Evolutionary conservation across 805 yeast species (phyloP).

Genomic region (Pichia californica): DNA sequence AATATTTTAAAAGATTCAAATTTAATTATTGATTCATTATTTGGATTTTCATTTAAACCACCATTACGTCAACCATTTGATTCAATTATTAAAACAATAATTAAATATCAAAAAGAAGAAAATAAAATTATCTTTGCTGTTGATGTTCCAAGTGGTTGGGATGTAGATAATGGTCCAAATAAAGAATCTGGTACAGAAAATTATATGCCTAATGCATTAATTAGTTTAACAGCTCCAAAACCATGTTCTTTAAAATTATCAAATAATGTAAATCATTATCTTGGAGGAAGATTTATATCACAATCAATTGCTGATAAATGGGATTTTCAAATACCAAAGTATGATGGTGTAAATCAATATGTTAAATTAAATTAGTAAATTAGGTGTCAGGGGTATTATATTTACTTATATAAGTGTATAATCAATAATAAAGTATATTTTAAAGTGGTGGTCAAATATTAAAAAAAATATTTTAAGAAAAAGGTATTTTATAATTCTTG

Average conservation of each 20-base stretch:
- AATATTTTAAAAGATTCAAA: constrained; percentile 32
- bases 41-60: constrained; percentile 91
- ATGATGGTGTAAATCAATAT: constrained; percentile 52
- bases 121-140: constrained; percentile 64
- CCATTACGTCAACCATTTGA: constrained; percentile 79
- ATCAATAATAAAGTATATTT: too few species aligned
- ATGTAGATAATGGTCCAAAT: constrained; percentile 80
- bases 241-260: constrained; percentile 59
- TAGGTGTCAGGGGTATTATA: too few species aligned
- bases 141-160: constrained; percentile 97
- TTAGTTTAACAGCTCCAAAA: constrained; percentile 91
- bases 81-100: constrained; percentile 36
- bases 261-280: constrained; percentile 50
- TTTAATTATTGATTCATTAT: constrained; percentile 70
- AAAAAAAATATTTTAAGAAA: too few species aligned
- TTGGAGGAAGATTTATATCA: constrained; percentile 87
- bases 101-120: constrained; percentile 19
- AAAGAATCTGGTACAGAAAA: constrained; percentile 25
- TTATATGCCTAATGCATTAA: constrained; percentile 55
- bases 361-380: constrained; percentile 25
- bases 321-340: constrained; percentile 60
- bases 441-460: too few species aligned
- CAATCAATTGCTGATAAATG: constrained; percentile 61
- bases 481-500: too few species aligned
- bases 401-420: too few species aligned